Evolutionary conservation across 202 grass and related monocot genomes (phyloP), one percentile per base, ranked within the genome.

Genomic region (Sporobolus alterniflorus): DNA sequence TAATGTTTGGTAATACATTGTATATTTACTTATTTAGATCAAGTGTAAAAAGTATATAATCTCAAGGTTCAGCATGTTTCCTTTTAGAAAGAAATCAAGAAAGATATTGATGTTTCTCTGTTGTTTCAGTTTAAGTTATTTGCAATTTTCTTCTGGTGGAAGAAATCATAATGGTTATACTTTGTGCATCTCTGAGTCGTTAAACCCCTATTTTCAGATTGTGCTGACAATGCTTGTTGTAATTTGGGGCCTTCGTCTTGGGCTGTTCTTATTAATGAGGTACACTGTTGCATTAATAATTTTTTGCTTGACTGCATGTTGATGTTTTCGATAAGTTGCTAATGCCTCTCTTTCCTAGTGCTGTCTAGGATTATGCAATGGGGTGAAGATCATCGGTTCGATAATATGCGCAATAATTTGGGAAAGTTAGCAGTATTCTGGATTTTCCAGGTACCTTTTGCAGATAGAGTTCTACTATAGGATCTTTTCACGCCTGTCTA

Each of bases 381-480:
- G 96, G 96, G 96, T 2, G 96, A 98, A 73, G 93, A 98, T 39
- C 83, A 73, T 18, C 73, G 96, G 46, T 98, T 98, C 75, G 96
- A 98, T 83, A 64, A 96, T 39, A 98, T 98, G 89, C 93, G 96
- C 46, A 48, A 81, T 50, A 92, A 87, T 87, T 88, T 96, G 74
- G 93, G 77, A 11, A 98, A 84, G 70, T 77, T 98, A 79, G 91
- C 93, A 71, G 65, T 85, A 80, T 98, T 98, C 61, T 98, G 96
- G 96, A 78, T 70, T 79, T 94, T 94, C 62, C 96, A 98, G 93
- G 96, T 98, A 83, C 24, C 0, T 72, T 72, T 84, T 73, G 51
- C 56, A 78, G 72, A 16, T 64, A 52, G 22, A 76, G 57, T 72
- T 89, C 22, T 24, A 39, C 21, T 73, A 80, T 3, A 74, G 65